Conservation (phyloP, 192 early-diverging fungal genomes). For the Mycoemilia scoparia region DNA sequence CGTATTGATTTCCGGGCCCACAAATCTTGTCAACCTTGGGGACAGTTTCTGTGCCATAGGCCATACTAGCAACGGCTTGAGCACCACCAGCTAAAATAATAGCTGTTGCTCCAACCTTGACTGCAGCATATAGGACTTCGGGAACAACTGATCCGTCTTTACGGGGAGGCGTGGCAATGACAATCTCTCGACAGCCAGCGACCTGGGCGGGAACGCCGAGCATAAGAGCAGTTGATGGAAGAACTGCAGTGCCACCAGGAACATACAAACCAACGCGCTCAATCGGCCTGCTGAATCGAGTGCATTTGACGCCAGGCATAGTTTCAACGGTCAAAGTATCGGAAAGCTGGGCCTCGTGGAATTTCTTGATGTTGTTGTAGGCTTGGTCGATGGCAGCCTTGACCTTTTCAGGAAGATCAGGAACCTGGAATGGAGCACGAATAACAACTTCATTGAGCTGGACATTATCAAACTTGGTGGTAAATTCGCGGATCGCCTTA, state of each 20-base stretch:
- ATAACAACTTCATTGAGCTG: slow-evolving; percentile 50
- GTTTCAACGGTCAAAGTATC: slow-evolving; percentile 69
- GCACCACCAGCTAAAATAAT: slow-evolving; percentile 91
- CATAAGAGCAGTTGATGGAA: slow-evolving; percentile 92
- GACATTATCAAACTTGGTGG: slow-evolving; percentile 80
- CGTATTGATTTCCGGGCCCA: slow-evolving; percentile 98
- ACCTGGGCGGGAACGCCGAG: slow-evolving; percentile 94
- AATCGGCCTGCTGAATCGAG: slow-evolving; percentile 83
- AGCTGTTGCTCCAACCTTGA: slow-evolving; percentile 86
- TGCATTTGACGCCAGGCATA: slow-evolving; percentile 93
- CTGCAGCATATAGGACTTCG: slow-evolving; percentile 94
- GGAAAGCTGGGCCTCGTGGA: slow-evolving; percentile 83
- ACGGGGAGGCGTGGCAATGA: slow-evolving; percentile 87
- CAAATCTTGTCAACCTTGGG: slow-evolving; percentile 99
- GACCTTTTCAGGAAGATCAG: slow-evolving; percentile 41
- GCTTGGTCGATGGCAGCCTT: slow-evolving; percentile 83
- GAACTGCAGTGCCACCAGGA: slow-evolving; percentile 90
- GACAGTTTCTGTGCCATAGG: slow-evolving; percentile 89
- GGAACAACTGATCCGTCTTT: slow-evolving; percentile 79
- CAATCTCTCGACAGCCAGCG: slow-evolving; percentile 87
- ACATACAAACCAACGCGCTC: slow-evolving; percentile 95
- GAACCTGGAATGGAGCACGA: slow-evolving; percentile 60
- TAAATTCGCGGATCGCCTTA: slow-evolving; percentile 62
- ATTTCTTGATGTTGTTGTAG: slow-evolving; percentile 77
- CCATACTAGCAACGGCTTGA: slow-evolving; percentile 96